These are phyloP conservation scores for Penicillium sp. DNA, from an alignment of 2,329 filamentous ascomycete species.

Conservation along the genomic window DNA sequence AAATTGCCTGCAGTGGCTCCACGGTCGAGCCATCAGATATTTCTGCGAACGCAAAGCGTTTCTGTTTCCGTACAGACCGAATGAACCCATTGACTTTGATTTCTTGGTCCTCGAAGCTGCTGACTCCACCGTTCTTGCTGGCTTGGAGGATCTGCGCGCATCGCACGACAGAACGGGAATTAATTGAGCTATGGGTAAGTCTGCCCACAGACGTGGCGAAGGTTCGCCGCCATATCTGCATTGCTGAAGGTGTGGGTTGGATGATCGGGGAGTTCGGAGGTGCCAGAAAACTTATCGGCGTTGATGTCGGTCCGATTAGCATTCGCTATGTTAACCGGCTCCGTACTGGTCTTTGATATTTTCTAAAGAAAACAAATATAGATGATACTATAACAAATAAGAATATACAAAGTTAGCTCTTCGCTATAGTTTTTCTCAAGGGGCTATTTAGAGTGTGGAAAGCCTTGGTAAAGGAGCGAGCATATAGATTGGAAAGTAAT, in stretches of 20 bases:
- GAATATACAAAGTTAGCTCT: no score
- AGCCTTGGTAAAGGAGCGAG: no score
- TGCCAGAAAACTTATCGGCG: constrained; percentile 13
- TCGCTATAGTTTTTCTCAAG: no score
- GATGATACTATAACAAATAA: no score
- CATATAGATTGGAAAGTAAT: no score
- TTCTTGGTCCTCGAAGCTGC: constrained; percentile 37
- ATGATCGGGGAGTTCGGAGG: constrained; percentile 14
- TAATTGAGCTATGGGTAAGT: constrained; percentile 26
- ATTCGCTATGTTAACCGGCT: background rate
- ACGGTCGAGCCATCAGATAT: constrained; percentile 84
- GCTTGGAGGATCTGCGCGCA: constrained; percentile 41
- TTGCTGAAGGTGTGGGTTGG: constrained; percentile 25
- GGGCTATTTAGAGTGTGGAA: no score
- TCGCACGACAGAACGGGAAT: constrained; percentile 26
- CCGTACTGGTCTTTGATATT: no score
- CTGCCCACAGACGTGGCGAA: constrained; percentile 38
- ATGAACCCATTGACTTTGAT: constrained; percentile 73
- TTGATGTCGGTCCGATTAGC: constrained; percentile 4
- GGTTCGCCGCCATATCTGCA: constrained; percentile 42
- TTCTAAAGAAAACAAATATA: no score
- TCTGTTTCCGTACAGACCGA: constrained; percentile 81
- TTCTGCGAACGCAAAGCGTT: constrained; percentile 76
- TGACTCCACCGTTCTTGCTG: constrained; percentile 26
- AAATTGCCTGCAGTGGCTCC: constrained; percentile 73